Conservation (phyloP, 257 asterid genomes). For the Solanum peruvianum region DNA sequence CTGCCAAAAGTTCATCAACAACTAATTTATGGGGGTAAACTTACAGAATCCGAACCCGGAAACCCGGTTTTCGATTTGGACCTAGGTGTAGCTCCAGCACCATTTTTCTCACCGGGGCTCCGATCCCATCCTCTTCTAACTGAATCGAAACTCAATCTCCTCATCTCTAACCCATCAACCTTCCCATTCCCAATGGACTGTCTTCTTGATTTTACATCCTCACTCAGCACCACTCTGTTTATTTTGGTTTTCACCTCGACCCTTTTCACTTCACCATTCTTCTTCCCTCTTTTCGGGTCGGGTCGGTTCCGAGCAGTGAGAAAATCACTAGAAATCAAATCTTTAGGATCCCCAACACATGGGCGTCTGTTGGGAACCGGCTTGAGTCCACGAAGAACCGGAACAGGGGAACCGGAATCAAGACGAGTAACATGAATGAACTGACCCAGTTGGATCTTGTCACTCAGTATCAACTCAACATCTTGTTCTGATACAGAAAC, state of each 20-base stretch:
- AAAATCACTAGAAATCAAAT: constrained; percentile 79
- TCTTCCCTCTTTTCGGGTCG: constrained; percentile 28
- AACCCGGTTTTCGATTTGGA: constrained; percentile 19
- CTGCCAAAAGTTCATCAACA: neutral
- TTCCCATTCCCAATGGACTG: constrained; percentile 53
- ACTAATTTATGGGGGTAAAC: constrained; percentile 2
- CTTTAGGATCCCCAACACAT: constrained; percentile 74
- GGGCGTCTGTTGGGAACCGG: constrained; percentile 69
- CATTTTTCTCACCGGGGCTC: constrained; percentile 24
- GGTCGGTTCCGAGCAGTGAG: constrained; percentile 34
- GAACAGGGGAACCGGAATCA: constrained; percentile 77
- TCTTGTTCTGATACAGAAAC: constrained; percentile 74
- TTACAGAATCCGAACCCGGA: constrained; percentile 26
- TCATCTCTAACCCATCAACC: constrained; percentile 25
- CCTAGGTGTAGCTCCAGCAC: constrained; percentile 17
- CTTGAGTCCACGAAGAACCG: constrained; percentile 67
- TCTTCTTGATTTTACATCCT: constrained; percentile 43
- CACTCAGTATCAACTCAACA: constrained; percentile 60
- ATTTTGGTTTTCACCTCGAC: constrained; percentile 9
- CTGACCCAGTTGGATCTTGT: constrained; percentile 84
- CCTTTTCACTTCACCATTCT: constrained; percentile 32
- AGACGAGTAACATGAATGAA: constrained; percentile 65
- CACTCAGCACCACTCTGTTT: constrained; percentile 4
- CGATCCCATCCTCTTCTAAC: constrained; percentile 74
- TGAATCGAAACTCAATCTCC: constrained; percentile 79